Evolutionary conservation across 1,284 basidiomycete species (phyloP), one percentile per base, ranked within the genome.

Genomic region (Cutaneotrichosporon sp.): DNA sequence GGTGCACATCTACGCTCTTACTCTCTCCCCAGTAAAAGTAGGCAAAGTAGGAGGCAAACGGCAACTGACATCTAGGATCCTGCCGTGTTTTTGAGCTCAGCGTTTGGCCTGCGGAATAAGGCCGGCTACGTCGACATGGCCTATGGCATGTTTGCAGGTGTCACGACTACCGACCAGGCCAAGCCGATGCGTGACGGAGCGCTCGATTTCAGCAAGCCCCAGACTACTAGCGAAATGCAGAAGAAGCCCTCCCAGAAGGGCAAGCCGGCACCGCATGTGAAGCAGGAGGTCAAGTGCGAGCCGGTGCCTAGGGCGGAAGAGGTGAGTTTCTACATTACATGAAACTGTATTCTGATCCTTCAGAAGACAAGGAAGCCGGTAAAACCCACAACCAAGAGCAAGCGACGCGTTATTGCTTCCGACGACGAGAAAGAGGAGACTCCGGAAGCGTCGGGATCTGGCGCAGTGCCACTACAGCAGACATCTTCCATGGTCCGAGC

Each of bases 61-160:
- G 14, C 24, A 19, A 19, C 49, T 57, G 27, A 54, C 42, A n/a
- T 14, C 5, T 47, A 72, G 71, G 71, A 73, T 34, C 65, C 68
- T 2, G 63, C 63, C 0, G 61, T 64, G 38, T 65, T 66, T 38
- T 57, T 73, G 19, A 51, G 65, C 16, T 53, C 67, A 0, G 59
- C 51, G 6, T 25, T 63, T 9, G 45, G 38, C 16, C 53, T 71
- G 1, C 61, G 68, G 5, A 39, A 57, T 17, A 58, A 62, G 24
- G 35, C 52, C 2, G 48, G 52, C 5, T 66, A 67, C 43, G 39
- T 46, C 38, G 54, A 70, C 37, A 47, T 65, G 1, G 20, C 38
- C n/a, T 71, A 71, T 43, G 70, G 67, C 3, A 65, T 65, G 1
- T 68, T 71, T 51, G 59, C 63, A 0, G 71, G 71, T 16, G 61